Base-by-base conservation (phyloP, 2,329 filamentous ascomycete species). In the Chaetomiaceae sp. region DNA sequence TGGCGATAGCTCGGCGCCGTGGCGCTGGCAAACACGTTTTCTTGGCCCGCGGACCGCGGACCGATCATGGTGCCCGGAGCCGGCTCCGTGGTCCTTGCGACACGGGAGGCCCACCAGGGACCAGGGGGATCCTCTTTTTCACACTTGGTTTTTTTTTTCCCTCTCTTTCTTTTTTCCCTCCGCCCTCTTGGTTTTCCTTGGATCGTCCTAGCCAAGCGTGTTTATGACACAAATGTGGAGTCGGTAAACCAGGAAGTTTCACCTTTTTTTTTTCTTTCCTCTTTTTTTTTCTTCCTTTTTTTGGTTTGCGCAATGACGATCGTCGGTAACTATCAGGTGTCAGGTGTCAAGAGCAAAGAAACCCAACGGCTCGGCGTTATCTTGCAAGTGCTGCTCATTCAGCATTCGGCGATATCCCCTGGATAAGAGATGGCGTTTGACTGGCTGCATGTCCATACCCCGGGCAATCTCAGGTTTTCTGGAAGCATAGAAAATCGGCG, bases 401-500 rank as follows among this genome's bases (percentile, higher is more conserved):
- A 37, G 23, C 9, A 10, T 48, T 48, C 44, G 44, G 44, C 44
- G 45, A 48, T 48, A 40, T 32, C 34, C 20, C 23, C n/a, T n/a
- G n/a, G n/a, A n/a, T n/a, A n/a, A n/a, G n/a, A n/a, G n/a, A n/a
- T n/a, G n/a, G n/a, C n/a, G n/a, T n/a, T n/a, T n/a, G n/a, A n/a
- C n/a, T n/a, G n/a, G n/a, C n/a, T n/a, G n/a, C n/a, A n/a, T n/a
- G n/a, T n/a, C n/a, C n/a, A n/a, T n/a, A n/a, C n/a, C n/a, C n/a
- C n/a, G n/a, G n/a, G n/a, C n/a, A n/a, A n/a, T n/a, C n/a, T n/a
- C n/a, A n/a, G n/a, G n/a, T n/a, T n/a, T n/a, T n/a, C n/a, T n/a
- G n/a, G n/a, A n/a, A n/a, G n/a, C n/a, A n/a, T n/a, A n/a, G 59
- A 61, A 44, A 33, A 18, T 34, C 38, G 46, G 36, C 45, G 47